Conservation (phyloP, 169 alveolate species). For the Pseudocohnilembus persalinus region DNA sequence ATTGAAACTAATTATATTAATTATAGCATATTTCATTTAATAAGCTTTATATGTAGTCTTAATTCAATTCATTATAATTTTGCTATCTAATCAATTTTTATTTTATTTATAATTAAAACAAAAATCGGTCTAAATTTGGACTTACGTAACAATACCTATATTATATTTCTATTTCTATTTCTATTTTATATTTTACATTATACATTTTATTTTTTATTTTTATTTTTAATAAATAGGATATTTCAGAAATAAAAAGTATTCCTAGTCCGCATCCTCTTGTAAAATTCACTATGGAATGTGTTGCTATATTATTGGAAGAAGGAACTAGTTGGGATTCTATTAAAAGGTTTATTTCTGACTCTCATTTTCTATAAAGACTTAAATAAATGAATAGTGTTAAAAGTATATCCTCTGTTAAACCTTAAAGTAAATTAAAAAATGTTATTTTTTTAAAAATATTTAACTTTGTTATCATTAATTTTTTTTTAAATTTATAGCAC, state of each 20-base stretch:
- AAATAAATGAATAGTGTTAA: not conserved
- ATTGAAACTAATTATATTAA: no score
- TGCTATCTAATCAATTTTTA: no score
- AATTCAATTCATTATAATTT: no score
- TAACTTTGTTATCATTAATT: conserved; percentile 18
- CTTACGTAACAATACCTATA: conserved; percentile 48
- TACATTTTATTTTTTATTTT: conserved; percentile 39
- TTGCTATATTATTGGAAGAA: conserved; percentile 54
- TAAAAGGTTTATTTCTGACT: conserved; percentile 51
- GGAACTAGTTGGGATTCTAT: conserved; percentile 52
- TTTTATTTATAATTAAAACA: no score
- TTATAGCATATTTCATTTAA: conserved; percentile 39
- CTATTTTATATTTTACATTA: conserved; percentile 59
- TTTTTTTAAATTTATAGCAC: conserved; percentile 30
- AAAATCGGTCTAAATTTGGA: conserved; percentile 39
- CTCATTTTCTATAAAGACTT: conserved; percentile 34
- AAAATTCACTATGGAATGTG: conserved; percentile 54
- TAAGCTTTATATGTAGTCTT: no score
- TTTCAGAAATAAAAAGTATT: conserved; percentile 59
- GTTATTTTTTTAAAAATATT: no score
- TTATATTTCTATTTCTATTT: no score
- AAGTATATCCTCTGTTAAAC: conserved; percentile 25
- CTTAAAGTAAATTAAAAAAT: conserved; percentile 28
- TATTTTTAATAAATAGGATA: conserved; percentile 30
- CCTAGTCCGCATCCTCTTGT: conserved; percentile 48